These are phyloP conservation scores for Monosporascus sp. DNA, from an alignment of 2,329 filamentous ascomycete species.

Conservation along the genomic window DNA sequence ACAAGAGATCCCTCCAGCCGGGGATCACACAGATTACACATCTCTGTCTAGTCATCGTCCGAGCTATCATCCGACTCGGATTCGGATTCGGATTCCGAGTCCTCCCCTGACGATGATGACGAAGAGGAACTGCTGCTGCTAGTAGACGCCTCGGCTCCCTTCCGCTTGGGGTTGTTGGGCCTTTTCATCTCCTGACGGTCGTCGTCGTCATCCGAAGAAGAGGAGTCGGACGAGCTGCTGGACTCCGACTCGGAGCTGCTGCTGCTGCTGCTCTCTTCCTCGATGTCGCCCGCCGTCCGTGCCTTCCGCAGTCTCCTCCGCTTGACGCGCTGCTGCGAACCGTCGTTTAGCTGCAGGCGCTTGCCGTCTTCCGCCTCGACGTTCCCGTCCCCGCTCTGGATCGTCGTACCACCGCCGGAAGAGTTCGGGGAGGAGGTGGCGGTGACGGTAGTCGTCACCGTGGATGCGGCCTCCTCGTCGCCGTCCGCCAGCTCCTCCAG, in stretches of 20 bases:
- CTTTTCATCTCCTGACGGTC: not conserved
- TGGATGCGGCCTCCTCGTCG: slow-evolving; percentile 33
- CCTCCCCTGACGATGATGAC: not conserved
- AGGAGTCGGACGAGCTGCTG: slow-evolving; percentile 3
- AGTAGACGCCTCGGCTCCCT: slow-evolving; percentile 29
- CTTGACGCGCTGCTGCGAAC: slow-evolving; percentile 38
- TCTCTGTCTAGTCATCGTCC: slow-evolving; percentile 20
- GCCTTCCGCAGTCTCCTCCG: slow-evolving; percentile 42
- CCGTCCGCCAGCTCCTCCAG: slow-evolving; percentile 49
- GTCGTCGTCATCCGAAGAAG: not conserved
- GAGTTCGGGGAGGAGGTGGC: slow-evolving; percentile 23
- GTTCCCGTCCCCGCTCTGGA: slow-evolving; percentile 9
- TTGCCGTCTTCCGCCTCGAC: slow-evolving; percentile 30
- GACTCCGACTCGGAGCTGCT: slow-evolving; percentile 29
- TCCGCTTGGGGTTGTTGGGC: slow-evolving; percentile 11
- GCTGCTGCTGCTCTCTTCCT: slow-evolving; percentile 32
- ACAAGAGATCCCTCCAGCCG: not conserved
- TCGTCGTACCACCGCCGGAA: slow-evolving; percentile 4
- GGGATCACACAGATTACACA: too few relatives aligned
- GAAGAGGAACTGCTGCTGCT: slow-evolving; percentile 19
- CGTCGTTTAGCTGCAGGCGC: slow-evolving; percentile 40
- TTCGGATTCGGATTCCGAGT: slow-evolving; percentile 32
- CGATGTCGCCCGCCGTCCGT: slow-evolving; percentile 40
- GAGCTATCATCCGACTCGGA: slow-evolving; percentile 26
- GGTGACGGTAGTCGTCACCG: slow-evolving; percentile 19